Percentiles rank a stretch among this genome's conserved stretches.
Evolutionary conservation across 169 alveolate genomes (phyloP).

Genomic region (Miamiensis avidus): DNA sequence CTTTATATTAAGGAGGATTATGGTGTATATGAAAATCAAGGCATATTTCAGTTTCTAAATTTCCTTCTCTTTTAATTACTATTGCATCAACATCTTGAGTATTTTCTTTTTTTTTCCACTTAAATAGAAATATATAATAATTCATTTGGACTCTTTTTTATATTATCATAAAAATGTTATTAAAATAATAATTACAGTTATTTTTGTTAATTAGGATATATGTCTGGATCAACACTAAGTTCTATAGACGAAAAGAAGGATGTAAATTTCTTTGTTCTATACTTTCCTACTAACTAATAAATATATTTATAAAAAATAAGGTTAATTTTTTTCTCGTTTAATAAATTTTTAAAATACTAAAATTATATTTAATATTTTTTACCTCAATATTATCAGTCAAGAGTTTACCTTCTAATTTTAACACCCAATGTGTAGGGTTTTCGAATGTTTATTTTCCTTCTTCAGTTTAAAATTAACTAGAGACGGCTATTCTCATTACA

Average conservation of each 20-base stretch:
- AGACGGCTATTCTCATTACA: slow-evolving; percentile 1
- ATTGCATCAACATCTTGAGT: slow-evolving; percentile 6
- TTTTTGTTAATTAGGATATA: neutral
- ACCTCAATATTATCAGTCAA: slow-evolving; percentile 13
- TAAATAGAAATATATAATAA: neutral
- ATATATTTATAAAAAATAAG: neutral
- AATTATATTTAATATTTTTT: neutral
- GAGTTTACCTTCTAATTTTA: neutral
- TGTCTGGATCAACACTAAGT: slow-evolving; percentile 7
- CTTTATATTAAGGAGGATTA: slow-evolving; percentile 16
- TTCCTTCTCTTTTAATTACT: neutral
- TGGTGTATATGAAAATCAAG: slow-evolving; percentile 3
- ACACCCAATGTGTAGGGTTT: neutral
- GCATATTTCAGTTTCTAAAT: neutral
- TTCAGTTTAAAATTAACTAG: neutral
- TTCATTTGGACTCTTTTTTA: neutral
- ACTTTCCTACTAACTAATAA: neutral
- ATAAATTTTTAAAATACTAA: neutral
- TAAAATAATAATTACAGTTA: neutral
- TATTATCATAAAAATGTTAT: no score
- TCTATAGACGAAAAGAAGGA: slow-evolving; percentile 6
- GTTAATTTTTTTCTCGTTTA: neutral
- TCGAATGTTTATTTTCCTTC: neutral
- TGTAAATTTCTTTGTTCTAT: neutral
- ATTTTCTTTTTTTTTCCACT: slow-evolving; percentile 3